Conservation (phyloP, 192 early-diverging fungal species). For the Phycomyces blakesleeanus region DNA sequence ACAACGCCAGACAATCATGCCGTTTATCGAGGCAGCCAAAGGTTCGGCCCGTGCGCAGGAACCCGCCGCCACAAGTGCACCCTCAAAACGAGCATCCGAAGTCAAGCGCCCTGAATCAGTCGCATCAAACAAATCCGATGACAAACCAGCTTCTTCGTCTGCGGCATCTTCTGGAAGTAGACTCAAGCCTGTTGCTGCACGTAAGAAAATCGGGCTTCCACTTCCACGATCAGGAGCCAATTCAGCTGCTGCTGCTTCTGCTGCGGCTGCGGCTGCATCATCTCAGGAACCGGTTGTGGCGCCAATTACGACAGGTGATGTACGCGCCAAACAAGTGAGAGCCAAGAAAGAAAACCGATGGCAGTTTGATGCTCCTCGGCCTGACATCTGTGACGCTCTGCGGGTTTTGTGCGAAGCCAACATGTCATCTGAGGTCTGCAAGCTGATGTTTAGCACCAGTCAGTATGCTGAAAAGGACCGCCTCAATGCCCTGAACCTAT, state of each 20-base stretch:
- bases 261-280: constrained; percentile 8
- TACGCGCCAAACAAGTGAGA: constrained; percentile 63
- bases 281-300: constrained; percentile 13
- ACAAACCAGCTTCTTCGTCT: not conserved
- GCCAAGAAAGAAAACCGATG: constrained; percentile 72
- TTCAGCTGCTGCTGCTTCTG: constrained; percentile 1
- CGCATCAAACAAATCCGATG: not conserved
- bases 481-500: constrained; percentile 56
- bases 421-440: constrained; percentile 53
- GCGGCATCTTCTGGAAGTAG: not conserved
- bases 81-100: constrained; percentile 1
- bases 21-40: constrained; percentile 69
- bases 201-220: constrained; percentile 12
- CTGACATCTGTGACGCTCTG: constrained; percentile 61
- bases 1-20: constrained; percentile 65
- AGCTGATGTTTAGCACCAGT: constrained; percentile 69
- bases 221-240: constrained; percentile 7
- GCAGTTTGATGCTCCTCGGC: constrained; percentile 62
- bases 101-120: not conserved
- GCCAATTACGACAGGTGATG: constrained; percentile 65
- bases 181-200: not conserved
- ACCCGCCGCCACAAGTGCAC: not conserved
- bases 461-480: constrained; percentile 87
- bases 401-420: constrained; percentile 58
- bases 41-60: constrained; percentile 35